Evolutionary conservation across 1,284 basidiomycete genomes (phyloP).

Genomic region (Cutaneotrichosporon mucoides): DNA sequence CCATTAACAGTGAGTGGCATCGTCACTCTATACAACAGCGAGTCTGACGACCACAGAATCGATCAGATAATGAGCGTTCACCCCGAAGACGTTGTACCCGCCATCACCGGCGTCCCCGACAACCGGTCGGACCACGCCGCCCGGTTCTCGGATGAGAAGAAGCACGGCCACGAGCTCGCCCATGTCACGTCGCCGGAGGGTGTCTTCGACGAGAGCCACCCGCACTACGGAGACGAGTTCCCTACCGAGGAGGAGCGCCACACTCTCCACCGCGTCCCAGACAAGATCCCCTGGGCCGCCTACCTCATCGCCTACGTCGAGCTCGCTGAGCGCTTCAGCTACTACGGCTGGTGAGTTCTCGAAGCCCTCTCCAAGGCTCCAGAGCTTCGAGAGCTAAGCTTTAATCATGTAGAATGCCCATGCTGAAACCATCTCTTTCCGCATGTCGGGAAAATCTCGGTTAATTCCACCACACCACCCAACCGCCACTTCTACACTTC

Average conservation of each 20-base stretch:
- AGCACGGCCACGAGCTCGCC: not conserved
- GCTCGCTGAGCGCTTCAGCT: slow-evolving; percentile 40
- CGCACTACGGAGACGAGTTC: slow-evolving; percentile 3
- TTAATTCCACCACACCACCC: no score
- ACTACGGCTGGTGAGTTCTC: slow-evolving; percentile 3
- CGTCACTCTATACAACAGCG: no score
- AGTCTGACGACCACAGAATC: no score
- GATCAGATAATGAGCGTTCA: no score
- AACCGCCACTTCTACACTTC: not conserved
- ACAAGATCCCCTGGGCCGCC: not conserved
- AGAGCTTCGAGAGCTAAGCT: no score
- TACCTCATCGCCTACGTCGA: slow-evolving; percentile 32
- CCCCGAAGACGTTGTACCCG: no score
- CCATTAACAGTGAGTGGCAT: no score
- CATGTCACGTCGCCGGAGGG: not conserved
- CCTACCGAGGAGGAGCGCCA: slow-evolving; percentile 13
- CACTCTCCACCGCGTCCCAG: slow-evolving; percentile 8
- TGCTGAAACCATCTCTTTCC: no score
- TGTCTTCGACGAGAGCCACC: not conserved
- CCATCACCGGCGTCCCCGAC: no score
- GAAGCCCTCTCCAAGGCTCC: not conserved
- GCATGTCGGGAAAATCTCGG: no score
- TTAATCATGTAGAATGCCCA: no score
- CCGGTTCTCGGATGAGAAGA: not conserved
- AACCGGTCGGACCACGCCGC: no score